Base-by-base conservation (phyloP, 2,329 filamentous ascomycete species). In the Exophiala sp. region DNA sequence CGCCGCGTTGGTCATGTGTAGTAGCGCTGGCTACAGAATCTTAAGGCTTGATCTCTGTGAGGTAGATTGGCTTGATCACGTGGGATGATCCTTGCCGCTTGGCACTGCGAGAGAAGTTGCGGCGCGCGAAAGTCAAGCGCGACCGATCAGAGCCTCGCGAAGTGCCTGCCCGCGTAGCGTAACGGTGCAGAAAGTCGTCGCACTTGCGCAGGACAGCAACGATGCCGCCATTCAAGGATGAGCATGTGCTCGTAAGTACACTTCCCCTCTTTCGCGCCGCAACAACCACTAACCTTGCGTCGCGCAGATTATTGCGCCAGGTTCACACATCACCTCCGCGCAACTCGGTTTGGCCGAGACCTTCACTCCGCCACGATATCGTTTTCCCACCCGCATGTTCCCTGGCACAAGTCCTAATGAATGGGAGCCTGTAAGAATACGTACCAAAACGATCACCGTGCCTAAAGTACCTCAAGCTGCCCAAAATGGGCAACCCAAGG, bases 361-460 rank as follows among this genome's bases (percentile, higher is more conserved):
- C n/a, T 86, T 97, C 71, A 95, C 91, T 34, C 91, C 91, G 40
- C 90, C 94, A n/a, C 81, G 85, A 58, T 83, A 89, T 70, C 88
- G 91, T 63, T 82, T 97, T 62, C 85, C 88, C 32, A 96, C 92
- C 72, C 87, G 94, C 75, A 96, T 99, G 91, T 99, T 97, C 65
- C 79, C 80, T 1, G 84, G 79, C 49, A 84, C 85, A 63, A 91
- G 95, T 67, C 80, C 82, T 50, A 88, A 89, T 54, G 85, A 88
- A 67, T 91, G 84, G 67, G 88, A 92, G 66, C 91, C 92, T 1
- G 88, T 90, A 65, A 86, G 88, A 66, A 88, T 94, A 21, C 87
- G 85, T 50, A 73, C 85, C 58, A 69, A 67, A 52, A 62, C 65
- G 35, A 65, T 67, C 7, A 51, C 52, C 60, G 11, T 34, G 11